Evolutionary conservation across 495 filamentous ascomycete species (phyloP), one percentile per base, ranked within the genome.

Genomic region (Aspergillus sparsus): DNA sequence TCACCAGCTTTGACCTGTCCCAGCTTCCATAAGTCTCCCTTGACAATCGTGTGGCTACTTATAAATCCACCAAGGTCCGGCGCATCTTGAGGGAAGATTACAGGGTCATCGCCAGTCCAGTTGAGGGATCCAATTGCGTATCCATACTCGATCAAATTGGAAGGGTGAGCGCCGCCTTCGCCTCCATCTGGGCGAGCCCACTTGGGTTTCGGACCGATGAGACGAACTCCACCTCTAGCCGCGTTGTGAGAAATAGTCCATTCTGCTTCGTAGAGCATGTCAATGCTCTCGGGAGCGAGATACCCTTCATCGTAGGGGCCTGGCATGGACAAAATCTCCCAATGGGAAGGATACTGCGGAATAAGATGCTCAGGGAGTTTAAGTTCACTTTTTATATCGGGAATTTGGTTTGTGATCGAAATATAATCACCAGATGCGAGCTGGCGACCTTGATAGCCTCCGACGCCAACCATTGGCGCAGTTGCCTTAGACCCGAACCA

Each of bases 1-100:
- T 85, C 78, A n/a, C 85, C 85, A 16, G 83, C 77, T 56, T 81
- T 83, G 11, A 88, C 68, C 67, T 86, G 84, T 0, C 85, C 85
- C 9, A 88, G 50, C 67, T 82, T 82, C 82, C 83, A 87, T 31
- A 81, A 67, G 33, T 85, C 82, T 7, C 75, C 83, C 41, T 76
- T 77, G 36, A 83, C 76, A 13, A 85, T 74, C 0, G 83, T 86
- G 4, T 78, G 80, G 8, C 71, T 78, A 27, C 74, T 82, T 0
- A 85, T 64, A 53, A 88, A 84, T 2, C 84, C 83, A 13, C 85
- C 85, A 39, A 87, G 77, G 53, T 85, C 81, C 4, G 85, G 84
- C 33, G 74, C 74, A 66, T 87, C 83, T 18, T 80, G 73, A 0
- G 83, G 76, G 53, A 88, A 83, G 37, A 88, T 83, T 33, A 80